Evolutionary conservation across 495 filamentous ascomycete genomes (phyloP).

Genomic region (Penicillium desertorum): DNA sequence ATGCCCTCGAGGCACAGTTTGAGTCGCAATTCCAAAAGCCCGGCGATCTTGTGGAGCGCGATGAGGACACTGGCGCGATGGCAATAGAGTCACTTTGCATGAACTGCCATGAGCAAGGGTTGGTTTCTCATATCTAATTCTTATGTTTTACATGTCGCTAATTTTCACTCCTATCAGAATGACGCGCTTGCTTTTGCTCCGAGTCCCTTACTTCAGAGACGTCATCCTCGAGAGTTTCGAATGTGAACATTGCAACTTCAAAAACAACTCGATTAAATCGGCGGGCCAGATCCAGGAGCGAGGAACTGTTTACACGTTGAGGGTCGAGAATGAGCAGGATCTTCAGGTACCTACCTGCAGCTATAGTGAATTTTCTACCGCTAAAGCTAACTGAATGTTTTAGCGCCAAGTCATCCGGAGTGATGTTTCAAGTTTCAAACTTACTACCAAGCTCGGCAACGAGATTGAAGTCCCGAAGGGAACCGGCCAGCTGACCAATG

Average conservation of each 20-base stretch:
- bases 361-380: not conserved
- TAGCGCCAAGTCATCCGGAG: conserved; percentile 88
- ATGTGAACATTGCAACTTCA: conserved; percentile 83
- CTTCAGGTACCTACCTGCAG: conserved; percentile 3
- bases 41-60: conserved; percentile 43
- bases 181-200: conserved; percentile 81
- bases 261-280: conserved; percentile 88
- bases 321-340: conserved; percentile 65
- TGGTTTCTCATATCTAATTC: conserved; percentile 24
- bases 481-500: conserved; percentile 82
- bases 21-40: conserved; percentile 47
- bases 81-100: conserved; percentile 70
- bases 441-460: conserved; percentile 61
- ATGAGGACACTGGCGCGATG: conserved; percentile 50
- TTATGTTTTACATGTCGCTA: conserved; percentile 4
- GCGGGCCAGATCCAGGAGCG: conserved; percentile 88
- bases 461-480: conserved; percentile 90
- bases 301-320: conserved; percentile 75
- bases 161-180: conserved; percentile 40
- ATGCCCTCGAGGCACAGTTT: conserved; percentile 38
- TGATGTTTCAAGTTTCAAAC: conserved; percentile 75
- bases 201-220: conserved; percentile 95
- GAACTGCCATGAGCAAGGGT: conserved; percentile 84
- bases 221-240: conserved; percentile 95
- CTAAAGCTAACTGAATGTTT: not conserved